phyloP scores from a whole-genome alignment of 2,329 filamentous ascomycete genomes.

The Scedosporium dehoogii region DNA sequence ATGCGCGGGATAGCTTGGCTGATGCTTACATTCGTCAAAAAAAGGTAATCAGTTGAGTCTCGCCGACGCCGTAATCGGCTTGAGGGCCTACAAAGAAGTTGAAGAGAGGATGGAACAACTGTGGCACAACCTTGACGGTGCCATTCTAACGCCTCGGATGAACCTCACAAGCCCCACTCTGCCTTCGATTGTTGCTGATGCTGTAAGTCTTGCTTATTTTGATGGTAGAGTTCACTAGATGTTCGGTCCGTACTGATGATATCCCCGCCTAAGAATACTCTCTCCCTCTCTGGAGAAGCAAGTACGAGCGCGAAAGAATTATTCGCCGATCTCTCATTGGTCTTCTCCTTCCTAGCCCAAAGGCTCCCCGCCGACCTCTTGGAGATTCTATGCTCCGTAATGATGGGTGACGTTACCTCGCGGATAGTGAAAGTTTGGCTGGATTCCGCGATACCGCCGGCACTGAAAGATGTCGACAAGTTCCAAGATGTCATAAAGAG shows the following conservation, averaged over 20 bases:
- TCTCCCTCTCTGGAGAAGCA: slow-evolving; percentile 32
- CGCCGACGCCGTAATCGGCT: slow-evolving; percentile 41
- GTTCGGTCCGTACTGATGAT: slow-evolving; percentile 8
- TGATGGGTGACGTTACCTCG: slow-evolving; percentile 60
- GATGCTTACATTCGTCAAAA: neutral
- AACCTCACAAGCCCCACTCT: slow-evolving; percentile 23
- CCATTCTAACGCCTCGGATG: slow-evolving; percentile 52
- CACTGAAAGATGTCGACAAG: slow-evolving; percentile 56
- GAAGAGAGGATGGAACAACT: slow-evolving; percentile 49
- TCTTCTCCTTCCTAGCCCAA: slow-evolving; percentile 41
- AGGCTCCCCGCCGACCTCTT: slow-evolving; percentile 45
- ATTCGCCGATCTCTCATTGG: slow-evolving; percentile 40
- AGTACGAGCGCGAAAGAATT: slow-evolving; percentile 38
- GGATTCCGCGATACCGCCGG: slow-evolving; percentile 63
- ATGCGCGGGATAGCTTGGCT: no score
- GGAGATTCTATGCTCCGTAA: slow-evolving; percentile 51
- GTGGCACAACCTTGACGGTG: slow-evolving; percentile 52
- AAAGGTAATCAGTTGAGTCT: slow-evolving; percentile 42
- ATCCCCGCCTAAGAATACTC: slow-evolving; percentile 24
- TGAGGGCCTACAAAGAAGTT: slow-evolving; percentile 51
- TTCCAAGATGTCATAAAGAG: slow-evolving; percentile 64
- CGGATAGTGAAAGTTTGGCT: slow-evolving; percentile 67
- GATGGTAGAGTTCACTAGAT: neutral
- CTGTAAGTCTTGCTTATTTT: slow-evolving; percentile 20
- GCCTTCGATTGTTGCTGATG: slow-evolving; percentile 30